Conservation (phyloP, 805 yeast genomes). For the Myxozyma melibiosi region DNA sequence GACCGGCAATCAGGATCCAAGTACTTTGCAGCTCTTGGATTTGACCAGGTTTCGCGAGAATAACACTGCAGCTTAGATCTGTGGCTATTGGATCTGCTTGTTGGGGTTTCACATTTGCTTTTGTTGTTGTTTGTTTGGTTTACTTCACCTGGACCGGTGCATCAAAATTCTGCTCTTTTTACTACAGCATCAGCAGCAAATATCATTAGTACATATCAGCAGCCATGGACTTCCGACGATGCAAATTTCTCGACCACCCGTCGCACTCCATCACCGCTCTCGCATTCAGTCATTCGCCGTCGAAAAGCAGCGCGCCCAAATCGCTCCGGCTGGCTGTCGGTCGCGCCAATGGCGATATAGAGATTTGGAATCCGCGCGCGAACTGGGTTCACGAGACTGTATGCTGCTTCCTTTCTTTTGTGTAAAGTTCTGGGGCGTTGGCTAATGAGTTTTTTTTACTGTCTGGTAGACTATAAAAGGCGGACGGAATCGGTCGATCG, state of each 20-base stretch:
- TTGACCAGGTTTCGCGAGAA: too few species aligned
- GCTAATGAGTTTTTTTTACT: conserved; percentile 15
- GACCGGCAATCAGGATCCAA: too few species aligned
- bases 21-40: not conserved
- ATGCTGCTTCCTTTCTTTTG: conserved; percentile 35
- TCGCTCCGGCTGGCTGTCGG: conserved; percentile 85
- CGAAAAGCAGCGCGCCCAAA: conserved; percentile 50
- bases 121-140: too few species aligned
- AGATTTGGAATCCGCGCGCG: conserved; percentile 86
- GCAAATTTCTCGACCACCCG: conserved; percentile 85
- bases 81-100: too few species aligned
- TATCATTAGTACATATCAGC: too few species aligned
- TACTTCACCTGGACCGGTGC: too few species aligned
- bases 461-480: conserved; percentile 60
- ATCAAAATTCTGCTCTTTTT: too few species aligned
- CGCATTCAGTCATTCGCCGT: conserved; percentile 55
- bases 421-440: not conserved
- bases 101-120: too few species aligned
- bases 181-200: too few species aligned
- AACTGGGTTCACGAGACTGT: conserved; percentile 71
- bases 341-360: conserved; percentile 91
- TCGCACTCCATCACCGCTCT: conserved; percentile 83
- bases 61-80: too few species aligned
- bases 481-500: conserved; percentile 80
- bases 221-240: conserved; percentile 77